Percentiles rank a stretch among this genome's conserved stretches.
These are phyloP conservation scores for Macaranga tanarius DNA, from an alignment of 441 rosid genomes.

Conservation along the genomic window DNA sequence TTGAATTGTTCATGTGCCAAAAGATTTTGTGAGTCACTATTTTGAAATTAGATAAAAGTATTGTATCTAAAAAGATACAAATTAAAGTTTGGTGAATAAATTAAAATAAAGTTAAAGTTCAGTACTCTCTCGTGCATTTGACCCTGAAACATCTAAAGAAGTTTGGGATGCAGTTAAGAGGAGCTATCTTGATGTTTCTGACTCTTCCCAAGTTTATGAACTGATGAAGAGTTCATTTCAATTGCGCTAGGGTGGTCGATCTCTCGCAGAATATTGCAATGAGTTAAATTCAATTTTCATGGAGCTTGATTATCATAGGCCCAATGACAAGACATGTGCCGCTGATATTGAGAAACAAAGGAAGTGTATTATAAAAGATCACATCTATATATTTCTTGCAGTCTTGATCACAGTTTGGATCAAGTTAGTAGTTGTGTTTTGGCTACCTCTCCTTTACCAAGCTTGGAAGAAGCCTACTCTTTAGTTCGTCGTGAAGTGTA, in stretches of 20 bases:
- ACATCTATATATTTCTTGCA: not conserved
- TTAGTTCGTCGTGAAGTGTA: not conserved
- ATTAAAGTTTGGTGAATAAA: too few relatives aligned
- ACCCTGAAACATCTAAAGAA: not conserved
- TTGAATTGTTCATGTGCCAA: too few relatives aligned
- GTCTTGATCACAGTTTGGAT: constrained; percentile 9
- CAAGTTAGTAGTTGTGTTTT: constrained; percentile 4
- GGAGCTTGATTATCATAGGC: not conserved
- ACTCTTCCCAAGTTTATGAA: not conserved
- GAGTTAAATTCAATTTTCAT: not conserved
- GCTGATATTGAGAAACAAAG: not conserved
- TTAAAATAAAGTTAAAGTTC: too few relatives aligned
- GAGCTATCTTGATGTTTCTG: not conserved
- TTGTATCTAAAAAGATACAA: too few relatives aligned
- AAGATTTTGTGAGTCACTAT: too few relatives aligned
- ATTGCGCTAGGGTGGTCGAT: not conserved
- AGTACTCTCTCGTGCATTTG: too few relatives aligned
- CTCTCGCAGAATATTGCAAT: not conserved
- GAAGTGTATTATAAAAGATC: not conserved
- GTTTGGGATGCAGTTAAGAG: not conserved
- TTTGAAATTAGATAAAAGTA: too few relatives aligned
- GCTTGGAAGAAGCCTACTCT: constrained; percentile 6
- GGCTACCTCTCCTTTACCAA: constrained; percentile 11
- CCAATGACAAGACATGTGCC: too few relatives aligned
- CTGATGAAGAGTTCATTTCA: not conserved